These are phyloP conservation scores for Inga oerstediana DNA, from an alignment of 306 rosid genomes.

Conservation along the genomic window DNA sequence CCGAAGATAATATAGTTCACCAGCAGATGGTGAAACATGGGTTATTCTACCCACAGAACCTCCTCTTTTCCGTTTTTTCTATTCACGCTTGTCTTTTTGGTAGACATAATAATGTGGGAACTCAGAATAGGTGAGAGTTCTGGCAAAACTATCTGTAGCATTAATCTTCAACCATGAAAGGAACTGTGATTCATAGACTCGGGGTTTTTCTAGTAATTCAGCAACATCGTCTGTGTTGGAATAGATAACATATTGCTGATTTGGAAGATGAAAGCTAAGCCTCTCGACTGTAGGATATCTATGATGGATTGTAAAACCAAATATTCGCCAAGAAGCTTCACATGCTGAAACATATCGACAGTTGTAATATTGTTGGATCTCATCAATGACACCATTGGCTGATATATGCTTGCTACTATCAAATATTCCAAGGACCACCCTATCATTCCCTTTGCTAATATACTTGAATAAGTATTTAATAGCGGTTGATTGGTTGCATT, in stretches of 20 bases:
- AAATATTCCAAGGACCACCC: too few relatives aligned
- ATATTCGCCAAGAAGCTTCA: too few relatives aligned
- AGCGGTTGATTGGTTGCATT: too few relatives aligned
- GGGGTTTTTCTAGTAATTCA: background rate
- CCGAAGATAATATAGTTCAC: background rate
- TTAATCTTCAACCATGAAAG: background rate
- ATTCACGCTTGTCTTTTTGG: background rate
- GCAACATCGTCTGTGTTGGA: too few relatives aligned
- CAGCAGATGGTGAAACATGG: background rate
- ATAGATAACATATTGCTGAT: background rate
- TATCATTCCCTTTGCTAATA: too few relatives aligned
- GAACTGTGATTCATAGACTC: background rate
- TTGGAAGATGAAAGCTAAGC: background rate
- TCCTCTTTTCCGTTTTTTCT: rapidly evolving
- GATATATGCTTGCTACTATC: too few relatives aligned
- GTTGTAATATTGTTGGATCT: too few relatives aligned
- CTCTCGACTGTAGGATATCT: background rate
- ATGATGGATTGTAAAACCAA: background rate
- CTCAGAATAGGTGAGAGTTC: background rate
- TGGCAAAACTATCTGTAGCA: too few relatives aligned
- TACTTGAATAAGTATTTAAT: too few relatives aligned
- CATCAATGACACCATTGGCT: background rate
- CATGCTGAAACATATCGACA: background rate
- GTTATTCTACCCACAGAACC: background rate
- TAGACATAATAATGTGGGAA: background rate